Evolutionary conservation across 192 early-diverging fungal species (phyloP), one percentile per base, ranked within the genome.

Genomic region (Coemansia sp.): DNA sequence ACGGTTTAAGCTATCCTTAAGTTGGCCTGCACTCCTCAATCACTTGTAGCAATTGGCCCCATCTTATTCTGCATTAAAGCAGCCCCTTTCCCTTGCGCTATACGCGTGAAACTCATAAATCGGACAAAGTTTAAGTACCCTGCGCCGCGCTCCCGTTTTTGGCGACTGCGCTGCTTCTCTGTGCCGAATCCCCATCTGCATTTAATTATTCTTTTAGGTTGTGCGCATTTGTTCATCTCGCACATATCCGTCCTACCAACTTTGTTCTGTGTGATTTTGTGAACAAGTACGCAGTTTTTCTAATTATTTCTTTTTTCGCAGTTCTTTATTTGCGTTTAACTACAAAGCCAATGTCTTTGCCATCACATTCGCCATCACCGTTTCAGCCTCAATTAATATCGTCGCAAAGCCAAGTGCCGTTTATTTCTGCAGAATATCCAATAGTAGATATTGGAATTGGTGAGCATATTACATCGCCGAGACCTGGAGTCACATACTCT

Each of bases 401-500:
- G 39, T 46, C 39, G 39, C 39, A 9, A 46, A 17, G 39, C 39
- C 39, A 46, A 1, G 39, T 46, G 3, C 14, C 23, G 23, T 20
- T 66, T 31, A 27, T 72, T 21, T 54, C 58, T 17, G 59, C 54
- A 17, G 71, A 72, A 31, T 72, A 62, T 39, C 64, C 71, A 51
- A 23, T 60, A 10, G 30, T 25, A 22, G 50, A 61, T 25, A 25
- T 30, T n/a, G 51, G 55, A 24, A 36, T 42, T 25, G 21, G 61
- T 25, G 61, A 63, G 22, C 24, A 31, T 24, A 19, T 25, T 52
- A 23, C 53, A 8, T 21, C 51, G n/a, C 33, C 51, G 19, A 61
- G 71, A 42, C 53, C 65, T 7, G 71, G 71, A 19, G 71, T 66
- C 33, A 70, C 54, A 0, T 76, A 70, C 33, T 52, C 60, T 6